These are phyloP conservation scores for Huiozyma sinensis DNA, from an alignment of 805 yeast species.

Conservation along the genomic window DNA sequence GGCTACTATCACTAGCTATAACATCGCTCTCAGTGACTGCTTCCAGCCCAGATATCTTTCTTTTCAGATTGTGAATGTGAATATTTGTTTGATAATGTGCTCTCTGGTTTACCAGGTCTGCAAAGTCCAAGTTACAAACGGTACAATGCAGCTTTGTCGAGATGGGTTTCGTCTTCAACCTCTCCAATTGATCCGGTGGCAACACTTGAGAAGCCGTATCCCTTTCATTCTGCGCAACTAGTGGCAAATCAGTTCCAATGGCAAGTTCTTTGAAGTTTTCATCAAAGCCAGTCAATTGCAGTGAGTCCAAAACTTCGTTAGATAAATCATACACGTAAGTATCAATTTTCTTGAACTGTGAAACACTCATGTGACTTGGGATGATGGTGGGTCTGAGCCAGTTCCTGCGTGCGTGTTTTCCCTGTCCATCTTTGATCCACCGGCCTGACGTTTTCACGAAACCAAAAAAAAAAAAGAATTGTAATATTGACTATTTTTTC, in stretches of 20 bases:
- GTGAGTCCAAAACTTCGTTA: constrained; percentile 31
- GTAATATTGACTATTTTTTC: not conserved
- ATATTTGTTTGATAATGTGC: constrained; percentile 48
- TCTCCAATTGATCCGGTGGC: constrained; percentile 8
- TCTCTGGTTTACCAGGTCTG: constrained; percentile 15
- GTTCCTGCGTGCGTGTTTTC: too few species aligned
- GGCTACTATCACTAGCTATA: constrained; percentile 28
- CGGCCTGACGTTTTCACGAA: too few species aligned
- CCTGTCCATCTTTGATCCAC: too few species aligned
- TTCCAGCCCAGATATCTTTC: constrained; percentile 36
- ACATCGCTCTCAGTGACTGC: constrained; percentile 43
- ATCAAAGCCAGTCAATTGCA: constrained; percentile 48
- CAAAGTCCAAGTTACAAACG: constrained; percentile 19
- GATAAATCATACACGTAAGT: constrained; percentile 42
- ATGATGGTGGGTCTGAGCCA: too few species aligned
- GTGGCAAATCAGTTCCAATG: constrained; percentile 9
- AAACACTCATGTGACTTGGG: not conserved
- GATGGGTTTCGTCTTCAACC: constrained; percentile 6
- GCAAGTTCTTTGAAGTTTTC: constrained; percentile 31
- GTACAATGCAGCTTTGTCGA: constrained; percentile 11
- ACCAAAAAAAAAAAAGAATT: not conserved
- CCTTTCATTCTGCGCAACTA: not conserved
- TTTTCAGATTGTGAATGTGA: constrained; percentile 49
- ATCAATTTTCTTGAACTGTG: constrained; percentile 25
- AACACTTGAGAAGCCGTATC: not conserved